phyloP scores from a whole-genome alignment of 345 rosid genomes.

The Toxicodendron radicans region DNA sequence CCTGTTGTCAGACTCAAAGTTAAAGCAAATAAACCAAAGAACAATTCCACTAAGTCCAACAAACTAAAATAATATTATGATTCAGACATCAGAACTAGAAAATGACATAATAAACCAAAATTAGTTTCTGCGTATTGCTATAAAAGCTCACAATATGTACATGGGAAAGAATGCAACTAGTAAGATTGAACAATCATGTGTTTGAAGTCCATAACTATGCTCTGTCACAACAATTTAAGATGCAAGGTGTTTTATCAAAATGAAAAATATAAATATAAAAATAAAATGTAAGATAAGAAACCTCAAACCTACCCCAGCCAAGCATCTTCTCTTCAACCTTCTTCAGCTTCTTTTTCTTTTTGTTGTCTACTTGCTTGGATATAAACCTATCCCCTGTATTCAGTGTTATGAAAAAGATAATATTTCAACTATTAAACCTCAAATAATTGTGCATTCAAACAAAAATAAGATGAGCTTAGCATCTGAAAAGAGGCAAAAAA shows the following conservation, averaged over 20 bases:
- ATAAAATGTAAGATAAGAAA: slow-evolving; percentile 4
- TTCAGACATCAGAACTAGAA: neutral
- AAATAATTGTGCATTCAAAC: neutral
- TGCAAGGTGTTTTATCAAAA: neutral
- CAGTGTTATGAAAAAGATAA: neutral
- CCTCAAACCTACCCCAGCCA: slow-evolving; percentile 83
- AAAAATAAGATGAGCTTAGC: slow-evolving; percentile 1
- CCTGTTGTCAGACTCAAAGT: too few species aligned
- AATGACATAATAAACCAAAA: slow-evolving; percentile 1
- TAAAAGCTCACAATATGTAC: neutral
- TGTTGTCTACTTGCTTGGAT: slow-evolving; percentile 72
- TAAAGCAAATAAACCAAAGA: neutral
- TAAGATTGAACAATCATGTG: neutral
- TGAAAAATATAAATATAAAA: neutral
- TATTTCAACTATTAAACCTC: neutral
- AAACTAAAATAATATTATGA: neutral
- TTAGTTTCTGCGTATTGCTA: neutral
- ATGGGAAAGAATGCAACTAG: neutral
- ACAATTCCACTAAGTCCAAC: neutral
- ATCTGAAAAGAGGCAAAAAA: slow-evolving; percentile 19
- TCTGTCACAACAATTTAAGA: neutral
- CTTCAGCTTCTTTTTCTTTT: slow-evolving; percentile 91
- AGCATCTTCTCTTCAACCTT: slow-evolving; percentile 90
- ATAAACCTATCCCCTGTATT: slow-evolving; percentile 82
- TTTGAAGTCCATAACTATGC: neutral